Percentiles rank a stretch among this genome's conserved stretches.
Conservation (phyloP, 495 filamentous ascomycete genomes). For the Emericellopsis terricola region DNA sequence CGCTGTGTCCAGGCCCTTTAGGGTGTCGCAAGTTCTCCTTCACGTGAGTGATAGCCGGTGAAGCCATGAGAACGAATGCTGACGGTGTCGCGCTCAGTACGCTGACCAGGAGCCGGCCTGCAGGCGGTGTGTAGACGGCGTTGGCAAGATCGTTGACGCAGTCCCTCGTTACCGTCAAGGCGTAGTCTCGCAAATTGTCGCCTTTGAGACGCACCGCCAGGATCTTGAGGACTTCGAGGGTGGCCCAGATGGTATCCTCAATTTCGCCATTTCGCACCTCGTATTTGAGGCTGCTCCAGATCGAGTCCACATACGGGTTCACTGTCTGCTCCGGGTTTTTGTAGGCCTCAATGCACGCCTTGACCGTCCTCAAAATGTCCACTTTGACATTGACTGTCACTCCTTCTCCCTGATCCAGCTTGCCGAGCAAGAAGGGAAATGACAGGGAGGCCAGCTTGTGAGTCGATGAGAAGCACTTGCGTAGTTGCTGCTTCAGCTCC, state of each 20-base stretch:
- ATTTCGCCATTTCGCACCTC: conserved; percentile 38
- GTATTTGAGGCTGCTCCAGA: conserved; percentile 37
- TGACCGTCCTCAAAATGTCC: conserved; percentile 31
- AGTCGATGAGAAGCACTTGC: conserved; percentile 27
- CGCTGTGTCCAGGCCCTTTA: not conserved
- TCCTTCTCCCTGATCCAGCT: conserved; percentile 30
- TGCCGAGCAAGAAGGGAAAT: conserved; percentile 27
- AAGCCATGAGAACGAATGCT: conserved; percentile 2
- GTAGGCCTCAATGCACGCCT: conserved; percentile 25
- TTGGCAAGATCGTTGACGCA: conserved; percentile 19
- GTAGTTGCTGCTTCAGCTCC: conserved; percentile 25
- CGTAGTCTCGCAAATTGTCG: conserved; percentile 15
- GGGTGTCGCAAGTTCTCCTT: conserved; percentile 2
- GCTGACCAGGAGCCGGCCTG: conserved; percentile 1
- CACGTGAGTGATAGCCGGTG: conserved; percentile 1
- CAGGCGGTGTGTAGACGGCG: conserved; percentile 1
- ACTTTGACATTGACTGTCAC: conserved; percentile 31
- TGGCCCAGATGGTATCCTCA: conserved; percentile 27
- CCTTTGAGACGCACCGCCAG: conserved; percentile 19
- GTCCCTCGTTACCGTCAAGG: conserved; percentile 20
- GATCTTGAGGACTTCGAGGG: conserved; percentile 25
- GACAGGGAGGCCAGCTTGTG: conserved; percentile 16
- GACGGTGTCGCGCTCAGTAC: conserved; percentile 1
- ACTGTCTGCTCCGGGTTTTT: conserved; percentile 18
- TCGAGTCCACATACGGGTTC: conserved; percentile 19